Base-by-base conservation (phyloP, 805 yeast species). In the Metschnikowia similis region DNA sequence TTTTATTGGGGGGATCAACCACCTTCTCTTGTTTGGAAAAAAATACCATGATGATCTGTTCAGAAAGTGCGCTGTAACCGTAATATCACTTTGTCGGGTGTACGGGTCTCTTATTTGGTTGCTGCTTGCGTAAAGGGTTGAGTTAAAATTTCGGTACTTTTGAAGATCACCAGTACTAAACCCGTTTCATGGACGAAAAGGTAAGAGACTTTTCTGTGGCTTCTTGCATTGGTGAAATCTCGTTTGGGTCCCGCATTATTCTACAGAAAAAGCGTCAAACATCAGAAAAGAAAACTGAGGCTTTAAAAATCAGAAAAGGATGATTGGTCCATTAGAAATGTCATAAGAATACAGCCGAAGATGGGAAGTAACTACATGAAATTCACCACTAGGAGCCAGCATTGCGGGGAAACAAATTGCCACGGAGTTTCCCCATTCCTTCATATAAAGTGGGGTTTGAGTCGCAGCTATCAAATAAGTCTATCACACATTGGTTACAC, bases 1-100 rank as follows among this genome's bases (percentile, higher is more conserved):
- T 69, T 60, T 91, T 82, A 62, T 81, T 81, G 34, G 86, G 86
- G 4, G 83, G 76, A 2, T 57, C 58, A 47, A 64, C 64, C 34
- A 69, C 70, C 39, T 64, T 64, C 2, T 64, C 63, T 29, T 66
- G 68, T 42, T 62, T 66, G 30, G 74, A 60, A 57, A 81, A 82
- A 28, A 82, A 63, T 27, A 84, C 84, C 87, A 82, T 82, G 21
- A 10, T 42, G 29, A 34, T 32, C 47, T 27, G 26, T 6, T 27
- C 8, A 10, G 10, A 39, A n/a, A 8, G 32, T 43, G 39, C 47
- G 47, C 9, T 27, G 39, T 43, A n/a, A 31, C 7, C 14, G 10
- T 38, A n/a, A 26, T 9, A 7, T 43, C n/a, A 17, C 29, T 13
- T 34, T 2, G 6, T 10, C 6, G 3, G 53, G 48, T 47, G 53